These are phyloP conservation scores for Rhododendron simsii DNA, from an alignment of 148 eudicot genomes.

Conservation along the genomic window DNA sequence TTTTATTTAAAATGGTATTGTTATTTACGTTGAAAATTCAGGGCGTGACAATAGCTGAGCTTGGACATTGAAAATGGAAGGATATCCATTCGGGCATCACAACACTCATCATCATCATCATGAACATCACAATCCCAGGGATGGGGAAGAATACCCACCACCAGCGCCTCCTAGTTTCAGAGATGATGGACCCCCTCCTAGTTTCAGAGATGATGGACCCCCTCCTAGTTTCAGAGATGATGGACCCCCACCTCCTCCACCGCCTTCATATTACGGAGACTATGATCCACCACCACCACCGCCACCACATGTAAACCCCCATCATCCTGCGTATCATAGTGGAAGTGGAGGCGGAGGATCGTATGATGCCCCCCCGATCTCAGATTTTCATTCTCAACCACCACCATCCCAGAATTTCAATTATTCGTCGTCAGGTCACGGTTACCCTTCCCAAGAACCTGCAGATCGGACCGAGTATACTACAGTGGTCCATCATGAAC, in stretches of 20 bases:
- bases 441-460: conserved; percentile 12
- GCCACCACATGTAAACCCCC: background rate
- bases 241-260: conserved; percentile 25
- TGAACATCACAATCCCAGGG: conserved; percentile 16
- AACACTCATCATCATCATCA: conserved; percentile 11
- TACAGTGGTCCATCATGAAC: conserved; percentile 13
- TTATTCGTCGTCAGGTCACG: background rate
- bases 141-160: conserved; percentile 24
- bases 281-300: conserved; percentile 24
- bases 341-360: background rate
- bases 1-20: too few relatives aligned
- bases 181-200: conserved; percentile 18
- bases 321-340: conserved; percentile 13
- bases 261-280: conserved; percentile 9
- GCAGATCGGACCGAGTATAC: background rate
- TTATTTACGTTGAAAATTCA: too few relatives aligned
- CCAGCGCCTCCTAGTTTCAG: conserved; percentile 23
- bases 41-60: background rate
- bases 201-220: conserved; percentile 5
- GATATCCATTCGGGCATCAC: conserved; percentile 27
- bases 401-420: background rate
- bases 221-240: conserved; percentile 15
- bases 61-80: conserved; percentile 19
- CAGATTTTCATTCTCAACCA: background rate
- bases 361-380: conserved; percentile 25